Conservation (phyloP, 176 grass and related monocot species). For the Eragrostis curvula region DNA sequence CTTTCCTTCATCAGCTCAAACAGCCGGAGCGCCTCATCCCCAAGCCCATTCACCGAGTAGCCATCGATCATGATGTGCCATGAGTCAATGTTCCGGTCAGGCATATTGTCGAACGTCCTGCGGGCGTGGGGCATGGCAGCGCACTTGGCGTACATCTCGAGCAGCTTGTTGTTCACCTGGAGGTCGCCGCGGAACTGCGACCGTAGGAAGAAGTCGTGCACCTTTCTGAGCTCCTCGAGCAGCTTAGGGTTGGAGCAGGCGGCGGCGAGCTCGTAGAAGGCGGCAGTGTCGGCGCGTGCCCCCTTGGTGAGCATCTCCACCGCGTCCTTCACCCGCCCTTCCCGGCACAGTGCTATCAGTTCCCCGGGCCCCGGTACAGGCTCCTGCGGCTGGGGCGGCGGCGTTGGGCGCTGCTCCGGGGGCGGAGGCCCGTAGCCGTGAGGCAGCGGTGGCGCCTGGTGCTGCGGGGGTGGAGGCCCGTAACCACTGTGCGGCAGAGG, state of each 20-base stretch:
- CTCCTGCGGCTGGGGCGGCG: not conserved
- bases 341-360: constrained; percentile 51
- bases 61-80: constrained; percentile 89
- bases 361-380: constrained; percentile 41
- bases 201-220: constrained; percentile 85
- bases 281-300: constrained; percentile 41
- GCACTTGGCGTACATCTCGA: constrained; percentile 72
- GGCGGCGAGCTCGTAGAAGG: constrained; percentile 67
- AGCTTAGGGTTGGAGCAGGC: constrained; percentile 60
- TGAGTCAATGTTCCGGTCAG: constrained; percentile 72
- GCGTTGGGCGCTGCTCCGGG: constrained; percentile 19
- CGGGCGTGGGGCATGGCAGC: constrained; percentile 66
- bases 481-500: not conserved
- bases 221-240: constrained; percentile 74
- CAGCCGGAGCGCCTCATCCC: constrained; percentile 66
- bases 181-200: constrained; percentile 73
- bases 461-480: too few species aligned
- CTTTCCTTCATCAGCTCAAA: constrained; percentile 71
- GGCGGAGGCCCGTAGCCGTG: constrained; percentile 29
- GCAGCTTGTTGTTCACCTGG: constrained; percentile 67
- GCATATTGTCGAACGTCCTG: constrained; percentile 88
- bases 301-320: constrained; percentile 74
- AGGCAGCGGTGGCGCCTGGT: not conserved
- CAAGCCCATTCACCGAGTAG: constrained; percentile 64
- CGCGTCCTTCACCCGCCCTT: constrained; percentile 73